phyloP scores from a whole-genome alignment of 768 basidiomycete genomes.

The Tylopilus plumbeoviolaceoides region DNA sequence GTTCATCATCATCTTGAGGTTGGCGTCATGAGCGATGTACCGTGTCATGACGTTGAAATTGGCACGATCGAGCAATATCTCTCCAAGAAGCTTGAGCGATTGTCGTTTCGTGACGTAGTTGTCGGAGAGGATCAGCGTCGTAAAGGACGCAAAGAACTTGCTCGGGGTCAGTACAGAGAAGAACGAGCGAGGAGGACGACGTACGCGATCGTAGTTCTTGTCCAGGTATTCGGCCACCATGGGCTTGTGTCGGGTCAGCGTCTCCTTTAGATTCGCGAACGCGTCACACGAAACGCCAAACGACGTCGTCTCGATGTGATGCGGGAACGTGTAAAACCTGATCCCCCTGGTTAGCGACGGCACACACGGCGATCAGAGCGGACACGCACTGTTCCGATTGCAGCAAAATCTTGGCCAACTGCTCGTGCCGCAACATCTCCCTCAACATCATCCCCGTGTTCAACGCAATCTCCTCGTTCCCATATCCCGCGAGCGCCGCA shows the following conservation, averaged over 20 bases:
- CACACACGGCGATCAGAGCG: background rate
- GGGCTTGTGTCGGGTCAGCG: slow-evolving; percentile 91
- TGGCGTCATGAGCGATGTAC: slow-evolving; percentile 92
- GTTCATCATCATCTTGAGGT: slow-evolving; percentile 99
- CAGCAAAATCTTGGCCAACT: slow-evolving; percentile 82
- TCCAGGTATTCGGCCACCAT: slow-evolving; percentile 98
- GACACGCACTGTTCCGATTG: slow-evolving; percentile 82
- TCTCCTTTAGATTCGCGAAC: slow-evolving; percentile 96
- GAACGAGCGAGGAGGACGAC: slow-evolving; percentile 22
- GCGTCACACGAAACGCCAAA: slow-evolving; percentile 99
- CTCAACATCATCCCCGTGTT: slow-evolving; percentile 98
- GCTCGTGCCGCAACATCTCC: slow-evolving; percentile 94
- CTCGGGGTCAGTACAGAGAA: background rate
- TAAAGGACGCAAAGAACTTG: slow-evolving; percentile 95
- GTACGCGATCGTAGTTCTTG: slow-evolving; percentile 91
- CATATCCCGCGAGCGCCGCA: slow-evolving; percentile 85
- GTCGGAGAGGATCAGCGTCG: slow-evolving; percentile 83
- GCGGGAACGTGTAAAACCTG: slow-evolving; percentile 95
- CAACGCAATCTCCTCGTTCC: slow-evolving; percentile 92
- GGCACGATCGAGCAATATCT: slow-evolving; percentile 94
- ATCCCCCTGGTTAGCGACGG: background rate
- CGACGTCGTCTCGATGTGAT: slow-evolving; percentile 95
- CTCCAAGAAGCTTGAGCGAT: slow-evolving; percentile 95
- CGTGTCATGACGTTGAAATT: slow-evolving; percentile 99
- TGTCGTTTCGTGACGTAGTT: slow-evolving; percentile 99